Base-by-base conservation (phyloP, 2,329 filamentous ascomycete genomes). In the Akanthomyces muscarius region DNA sequence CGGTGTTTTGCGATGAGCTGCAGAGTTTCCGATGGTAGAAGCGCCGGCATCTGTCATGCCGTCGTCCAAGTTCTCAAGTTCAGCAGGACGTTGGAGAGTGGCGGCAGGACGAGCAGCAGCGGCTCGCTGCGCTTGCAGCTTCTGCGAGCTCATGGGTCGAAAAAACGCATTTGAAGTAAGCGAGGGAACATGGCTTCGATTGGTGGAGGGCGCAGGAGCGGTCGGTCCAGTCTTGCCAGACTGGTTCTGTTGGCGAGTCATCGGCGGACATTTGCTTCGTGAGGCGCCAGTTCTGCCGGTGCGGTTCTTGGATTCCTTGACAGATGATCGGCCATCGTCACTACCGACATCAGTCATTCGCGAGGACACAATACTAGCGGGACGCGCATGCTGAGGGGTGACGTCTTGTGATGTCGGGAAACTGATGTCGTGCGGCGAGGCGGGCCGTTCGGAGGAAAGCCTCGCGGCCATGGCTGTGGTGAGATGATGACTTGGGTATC, bases 101-200 rank as follows among this genome's bases (percentile, higher is more conserved):
- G 76, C 79, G 16, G 74, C 68, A 2, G 81, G 78, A 25, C 82
- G 78, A 44, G 78, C 72, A 10, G 76, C 83, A 66, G 88, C 85
- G 66, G 71, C 87, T 74, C 94, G 84, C 76, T 98, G 95, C 61
- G 92, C 92, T 77, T 98, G 94, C 57, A 98, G 81, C 73, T 92
- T 89, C 74, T 97, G 92, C 28, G 94, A 96, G 77, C 93, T 98
- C 92, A 99, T 96, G 45, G 95, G 95, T 25, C 89, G 89, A 73
- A 96, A 97, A 78, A 99, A 98, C 61, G 91, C 94, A 71, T 94
- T 90, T 18, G 92, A 92, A 3, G 92, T 89, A 60, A 99, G 80
- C 1, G 90, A 92, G 1, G 95, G 93, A 23, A 96, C 92, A 80
- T 99, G 95, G 48, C 91, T 95, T 71, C 89, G 86, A 67, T 88